Percentiles rank a stretch among this genome's conserved stretches.
These are phyloP conservation scores for Suhomyces anneliseae DNA, from an alignment of 1,139 yeast genomes.

Conservation along the genomic window DNA sequence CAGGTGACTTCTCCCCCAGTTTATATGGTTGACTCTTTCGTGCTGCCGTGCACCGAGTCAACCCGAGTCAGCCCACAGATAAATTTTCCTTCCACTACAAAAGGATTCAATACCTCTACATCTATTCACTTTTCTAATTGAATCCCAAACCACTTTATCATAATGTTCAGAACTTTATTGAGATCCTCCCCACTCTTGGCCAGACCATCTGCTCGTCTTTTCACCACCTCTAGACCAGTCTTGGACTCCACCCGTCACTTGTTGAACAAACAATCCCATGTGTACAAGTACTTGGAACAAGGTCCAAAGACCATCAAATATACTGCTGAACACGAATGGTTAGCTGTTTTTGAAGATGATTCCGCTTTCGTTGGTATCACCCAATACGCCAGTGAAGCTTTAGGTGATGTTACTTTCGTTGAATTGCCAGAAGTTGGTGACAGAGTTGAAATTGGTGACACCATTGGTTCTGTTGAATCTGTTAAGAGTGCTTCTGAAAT, in stretches of 20 bases:
- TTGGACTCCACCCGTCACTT: conserved; percentile 46
- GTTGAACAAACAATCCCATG: conserved; percentile 53
- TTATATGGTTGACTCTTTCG: background rate
- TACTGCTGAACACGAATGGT: conserved; percentile 95
- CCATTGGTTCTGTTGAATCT: conserved; percentile 90
- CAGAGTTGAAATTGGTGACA: conserved; percentile 68
- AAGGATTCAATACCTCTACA: conserved; percentile 3
- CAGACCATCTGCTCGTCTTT: conserved; percentile 13
- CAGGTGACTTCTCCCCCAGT: background rate
- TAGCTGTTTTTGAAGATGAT: conserved; percentile 81
- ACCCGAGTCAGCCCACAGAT: conserved; percentile 5
- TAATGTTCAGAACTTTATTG: conserved; percentile 12
- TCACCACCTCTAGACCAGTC: conserved; percentile 16
- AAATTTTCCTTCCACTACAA: conserved; percentile 6
- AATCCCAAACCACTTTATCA: conserved; percentile 1
- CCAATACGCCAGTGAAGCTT: conserved; percentile 93
- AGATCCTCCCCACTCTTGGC: conserved; percentile 8
- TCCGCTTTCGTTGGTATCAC: conserved; percentile 89
- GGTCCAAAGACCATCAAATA: conserved; percentile 61
- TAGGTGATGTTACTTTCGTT: conserved; percentile 94
- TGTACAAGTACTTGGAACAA: conserved; percentile 46
- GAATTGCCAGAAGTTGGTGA: conserved; percentile 84
- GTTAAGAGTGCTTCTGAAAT: conserved; percentile 95
- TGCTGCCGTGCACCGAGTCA: conserved; percentile 5
- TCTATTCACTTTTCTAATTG: background rate